Percentiles rank a stretch among this genome's conserved stretches.
Evolutionary conservation across 495 filamentous ascomycete genomes (phyloP).

Genomic region (Aspergillus kassunensis): DNA sequence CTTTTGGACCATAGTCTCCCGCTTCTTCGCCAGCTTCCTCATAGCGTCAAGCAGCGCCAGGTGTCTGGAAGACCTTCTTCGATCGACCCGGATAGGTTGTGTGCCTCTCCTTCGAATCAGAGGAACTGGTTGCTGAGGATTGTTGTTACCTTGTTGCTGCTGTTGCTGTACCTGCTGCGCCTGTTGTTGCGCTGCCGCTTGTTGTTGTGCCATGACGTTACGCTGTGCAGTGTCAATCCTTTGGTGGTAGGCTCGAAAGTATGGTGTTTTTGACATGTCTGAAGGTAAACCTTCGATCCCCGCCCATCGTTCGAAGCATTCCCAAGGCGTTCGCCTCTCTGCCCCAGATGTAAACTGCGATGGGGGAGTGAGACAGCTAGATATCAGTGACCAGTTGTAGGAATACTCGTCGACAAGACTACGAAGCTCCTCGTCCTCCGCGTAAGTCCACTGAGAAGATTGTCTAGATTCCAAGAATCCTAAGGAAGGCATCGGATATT

Average conservation of each 20-base stretch:
- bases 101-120: slow-evolving; percentile 64
- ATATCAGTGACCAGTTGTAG: slow-evolving; percentile 95
- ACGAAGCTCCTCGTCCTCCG: slow-evolving; percentile 86
- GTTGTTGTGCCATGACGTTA: slow-evolving; percentile 56
- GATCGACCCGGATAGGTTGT: slow-evolving; percentile 74
- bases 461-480: slow-evolving; percentile 81
- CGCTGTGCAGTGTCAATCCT: slow-evolving; percentile 77
- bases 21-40: slow-evolving; percentile 91
- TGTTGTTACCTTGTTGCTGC: slow-evolving; percentile 41
- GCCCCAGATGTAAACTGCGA: slow-evolving; percentile 75
- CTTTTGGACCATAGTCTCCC: slow-evolving; percentile 80
- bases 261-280: slow-evolving; percentile 90
- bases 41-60: slow-evolving; percentile 88
- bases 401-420: slow-evolving; percentile 83
- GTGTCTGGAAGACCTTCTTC: slow-evolving; percentile 77
- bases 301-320: slow-evolving; percentile 97
- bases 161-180: slow-evolving; percentile 45
- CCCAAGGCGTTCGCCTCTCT: slow-evolving; percentile 93
- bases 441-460: slow-evolving; percentile 84
- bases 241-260: slow-evolving; percentile 80
- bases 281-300: slow-evolving; percentile 80
- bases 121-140: slow-evolving; percentile 52
- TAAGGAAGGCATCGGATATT: slow-evolving; percentile 81
- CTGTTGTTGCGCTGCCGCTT: slow-evolving; percentile 53
- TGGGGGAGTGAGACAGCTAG: slow-evolving; percentile 66